Base-by-base conservation (phyloP, 345 rosid genomes). In the Laguncularia racemosa region DNA sequence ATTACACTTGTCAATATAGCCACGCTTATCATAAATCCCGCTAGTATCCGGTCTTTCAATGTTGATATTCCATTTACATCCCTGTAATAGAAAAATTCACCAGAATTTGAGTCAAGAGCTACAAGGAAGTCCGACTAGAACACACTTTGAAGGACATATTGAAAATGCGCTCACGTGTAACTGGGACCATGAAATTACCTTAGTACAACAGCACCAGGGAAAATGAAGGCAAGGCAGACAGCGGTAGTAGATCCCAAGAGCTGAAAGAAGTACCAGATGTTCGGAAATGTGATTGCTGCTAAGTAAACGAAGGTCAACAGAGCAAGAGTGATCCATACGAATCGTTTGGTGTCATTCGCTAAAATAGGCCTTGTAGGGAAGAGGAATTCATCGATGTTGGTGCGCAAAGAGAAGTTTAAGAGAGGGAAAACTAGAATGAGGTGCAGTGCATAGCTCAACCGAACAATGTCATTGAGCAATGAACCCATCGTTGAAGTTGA, bases 351-450 rank as follows among this genome's bases (percentile, higher is more conserved):
- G 81, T 84, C 89, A 9, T 63, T 63, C 19, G 69, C 77, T 46
- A 84, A 72, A 55, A 56, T 62, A 6, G 61, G 61, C 55, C 59
- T 77, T 45, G 20, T 62, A 0, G 85, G 79, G 75, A 86, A 88
- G 53, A 91, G 71, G 28, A 85, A 65, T 16, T 82, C 96, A 16
- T 91, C 90, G 0, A 91, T 67, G 71, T 76, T 85, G 53, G 80
- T 71, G 55, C 95, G 73, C 55, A 88, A 56, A 0, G 96, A 78
- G 88, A 86, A 91, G 77, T 84, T 88, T 62, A 91, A 33, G 4
- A 91, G 76, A 19, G 98, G 98, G 71, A 85, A 91, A 57, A 85
- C 96, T 16, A 88, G 81, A 76, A 84, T 72, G 52, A 91, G 84
- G 76, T 88, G 98, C 43, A 91, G 55, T 2, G 89, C 89, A 17